phyloP scores from a whole-genome alignment of 352 stramenopile species.

The Halophytophthora batemanensis region DNA sequence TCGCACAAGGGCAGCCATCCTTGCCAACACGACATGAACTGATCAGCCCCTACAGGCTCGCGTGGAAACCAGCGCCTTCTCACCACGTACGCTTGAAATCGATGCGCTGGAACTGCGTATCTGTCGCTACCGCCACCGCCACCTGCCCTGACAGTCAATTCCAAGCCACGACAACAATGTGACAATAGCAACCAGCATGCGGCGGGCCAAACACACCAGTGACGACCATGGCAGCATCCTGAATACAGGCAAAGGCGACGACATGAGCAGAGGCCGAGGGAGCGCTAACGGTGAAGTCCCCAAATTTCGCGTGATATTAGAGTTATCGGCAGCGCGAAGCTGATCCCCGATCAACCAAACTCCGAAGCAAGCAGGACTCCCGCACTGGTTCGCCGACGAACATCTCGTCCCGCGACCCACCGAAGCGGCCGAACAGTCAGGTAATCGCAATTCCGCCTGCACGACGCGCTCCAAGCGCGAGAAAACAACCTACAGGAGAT shows the following conservation, averaged over 20 bases:
- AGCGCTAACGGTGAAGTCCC: conserved; percentile 38
- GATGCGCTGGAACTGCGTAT: no score
- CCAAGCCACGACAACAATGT: no score
- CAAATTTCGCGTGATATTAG: conserved; percentile 86
- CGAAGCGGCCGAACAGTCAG: neutral
- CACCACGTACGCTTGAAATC: no score
- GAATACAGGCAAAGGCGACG: neutral
- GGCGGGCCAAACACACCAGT: no score
- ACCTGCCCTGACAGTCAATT: no score
- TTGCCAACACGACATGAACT: no score
- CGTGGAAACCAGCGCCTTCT: no score
- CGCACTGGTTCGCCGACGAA: conserved; percentile 6
- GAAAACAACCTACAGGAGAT: conserved; percentile 14
- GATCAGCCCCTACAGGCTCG: no score
- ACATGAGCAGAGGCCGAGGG: no score
- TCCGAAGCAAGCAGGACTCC: conserved; percentile 8
- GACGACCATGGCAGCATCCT: neutral
- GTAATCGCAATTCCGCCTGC: neutral
- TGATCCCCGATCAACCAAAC: conserved; percentile 29
- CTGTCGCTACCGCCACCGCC: no score
- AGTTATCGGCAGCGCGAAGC: conserved; percentile 43
- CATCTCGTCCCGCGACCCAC: neutral
- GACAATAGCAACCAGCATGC: no score
- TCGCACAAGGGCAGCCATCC: no score
- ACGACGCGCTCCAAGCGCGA: neutral